Conservation (phyloP, 2,329 filamentous ascomycete species). For the Sporothrix brunneoviolacea region DNA sequence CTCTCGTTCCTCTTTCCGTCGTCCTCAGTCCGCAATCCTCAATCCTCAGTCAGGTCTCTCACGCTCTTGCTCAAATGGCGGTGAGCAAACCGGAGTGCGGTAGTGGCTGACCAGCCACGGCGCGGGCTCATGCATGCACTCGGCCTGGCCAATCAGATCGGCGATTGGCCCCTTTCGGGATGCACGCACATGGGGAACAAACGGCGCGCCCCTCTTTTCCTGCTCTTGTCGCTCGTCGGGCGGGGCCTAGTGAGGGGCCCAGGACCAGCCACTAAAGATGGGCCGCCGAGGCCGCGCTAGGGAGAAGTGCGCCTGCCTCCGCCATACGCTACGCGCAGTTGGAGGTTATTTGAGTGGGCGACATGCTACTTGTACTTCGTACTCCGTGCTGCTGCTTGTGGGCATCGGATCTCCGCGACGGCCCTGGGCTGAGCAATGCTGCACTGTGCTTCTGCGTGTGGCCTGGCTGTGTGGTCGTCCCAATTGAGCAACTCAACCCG, state of each 20-base stretch:
- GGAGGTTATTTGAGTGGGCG: no score
- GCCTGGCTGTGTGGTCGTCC: no score
- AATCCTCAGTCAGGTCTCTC: no score
- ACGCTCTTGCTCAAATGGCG: slow-evolving; percentile 14
- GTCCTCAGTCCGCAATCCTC: no score
- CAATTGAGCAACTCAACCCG: neutral
- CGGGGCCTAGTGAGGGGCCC: slow-evolving; percentile 11
- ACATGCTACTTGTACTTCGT: no score
- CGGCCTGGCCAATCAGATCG: slow-evolving; percentile 13
- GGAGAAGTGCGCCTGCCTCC: no score
- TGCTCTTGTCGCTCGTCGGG: slow-evolving; percentile 5
- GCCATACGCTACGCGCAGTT: no score
- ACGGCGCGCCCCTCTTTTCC: slow-evolving; percentile 10
- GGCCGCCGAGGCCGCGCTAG: neutral
- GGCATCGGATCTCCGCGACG: no score
- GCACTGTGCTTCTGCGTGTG: no score
- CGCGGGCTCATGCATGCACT: slow-evolving; percentile 18
- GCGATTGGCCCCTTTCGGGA: neutral
- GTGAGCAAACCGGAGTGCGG: slow-evolving; percentile 13
- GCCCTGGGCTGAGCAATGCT: no score
- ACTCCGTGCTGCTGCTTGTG: no score
- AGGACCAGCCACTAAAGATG: slow-evolving; percentile 11
- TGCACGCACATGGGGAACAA: slow-evolving; percentile 18
- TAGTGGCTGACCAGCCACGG: slow-evolving; percentile 20
- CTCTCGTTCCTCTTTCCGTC: neutral